These are phyloP conservation scores for Allomyces arbusculus DNA, from an alignment of 192 early-diverging fungal genomes.

Conservation along the genomic window DNA sequence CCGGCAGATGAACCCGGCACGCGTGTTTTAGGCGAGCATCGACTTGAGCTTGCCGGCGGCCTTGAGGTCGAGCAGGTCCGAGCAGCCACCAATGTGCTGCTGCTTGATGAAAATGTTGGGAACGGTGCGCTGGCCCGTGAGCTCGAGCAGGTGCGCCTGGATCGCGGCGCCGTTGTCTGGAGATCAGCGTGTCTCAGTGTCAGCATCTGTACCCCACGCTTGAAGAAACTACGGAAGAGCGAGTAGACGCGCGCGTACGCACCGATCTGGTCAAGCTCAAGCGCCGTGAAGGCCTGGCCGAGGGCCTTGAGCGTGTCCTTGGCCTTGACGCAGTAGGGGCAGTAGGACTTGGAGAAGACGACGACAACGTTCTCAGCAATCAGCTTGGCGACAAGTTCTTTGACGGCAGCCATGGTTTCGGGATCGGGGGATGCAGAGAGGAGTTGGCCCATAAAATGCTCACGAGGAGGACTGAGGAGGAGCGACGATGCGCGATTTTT, in stretches of 20 bases:
- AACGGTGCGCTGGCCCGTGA: constrained; percentile 48
- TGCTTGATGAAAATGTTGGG: constrained; percentile 51
- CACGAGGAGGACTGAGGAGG: too few species aligned
- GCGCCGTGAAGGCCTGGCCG: constrained; percentile 14
- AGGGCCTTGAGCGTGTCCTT: constrained; percentile 20
- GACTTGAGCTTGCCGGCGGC: too few species aligned
- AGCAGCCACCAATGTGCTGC: neutral
- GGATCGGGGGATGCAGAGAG: too few species aligned
- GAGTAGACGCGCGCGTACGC: too few species aligned
- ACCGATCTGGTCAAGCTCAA: constrained; percentile 28
- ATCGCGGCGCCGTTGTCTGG: constrained; percentile 28
- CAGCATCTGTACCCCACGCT: too few species aligned
- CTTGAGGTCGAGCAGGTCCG: neutral
- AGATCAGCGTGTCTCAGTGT: too few species aligned
- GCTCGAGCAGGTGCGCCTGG: constrained; percentile 27
- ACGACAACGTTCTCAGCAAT: constrained; percentile 19
- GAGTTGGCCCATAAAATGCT: too few species aligned
- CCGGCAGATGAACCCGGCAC: too few species aligned
- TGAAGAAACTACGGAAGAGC: too few species aligned
- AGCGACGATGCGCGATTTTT: too few species aligned
- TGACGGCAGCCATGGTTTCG: neutral
- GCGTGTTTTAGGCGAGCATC: too few species aligned
- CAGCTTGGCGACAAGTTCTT: neutral
- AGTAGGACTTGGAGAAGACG: constrained; percentile 61
- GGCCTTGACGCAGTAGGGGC: constrained; percentile 42